phyloP scores from a whole-genome alignment of 2,329 filamentous ascomycete species.

The Penicillium sp. region DNA sequence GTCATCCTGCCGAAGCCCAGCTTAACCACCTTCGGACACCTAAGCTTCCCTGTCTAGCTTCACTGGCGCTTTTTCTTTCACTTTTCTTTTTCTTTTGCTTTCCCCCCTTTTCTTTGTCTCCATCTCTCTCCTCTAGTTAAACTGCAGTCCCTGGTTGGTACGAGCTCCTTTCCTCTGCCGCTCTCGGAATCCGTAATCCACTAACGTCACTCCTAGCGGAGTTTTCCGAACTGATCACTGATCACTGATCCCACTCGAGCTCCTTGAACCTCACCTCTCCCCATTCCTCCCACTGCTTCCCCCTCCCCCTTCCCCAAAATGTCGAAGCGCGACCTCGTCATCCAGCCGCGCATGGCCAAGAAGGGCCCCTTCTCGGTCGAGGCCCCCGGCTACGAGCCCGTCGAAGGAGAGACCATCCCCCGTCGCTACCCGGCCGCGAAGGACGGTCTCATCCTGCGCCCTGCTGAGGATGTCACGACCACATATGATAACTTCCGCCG shows the following conservation, averaged over 20 bases:
- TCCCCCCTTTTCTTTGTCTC: neutral
- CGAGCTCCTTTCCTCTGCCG: neutral
- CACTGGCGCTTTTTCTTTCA: slow-evolving; percentile 5
- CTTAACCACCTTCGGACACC: neutral
- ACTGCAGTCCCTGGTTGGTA: neutral
- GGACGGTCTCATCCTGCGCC: slow-evolving; percentile 62
- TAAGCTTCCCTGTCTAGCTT: slow-evolving; percentile 4
- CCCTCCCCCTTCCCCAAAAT: no score
- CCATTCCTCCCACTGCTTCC: slow-evolving; percentile 6
- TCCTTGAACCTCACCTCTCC: slow-evolving; percentile 1
- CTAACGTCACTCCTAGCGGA: slow-evolving; percentile 15
- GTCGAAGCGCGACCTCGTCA: slow-evolving; percentile 28
- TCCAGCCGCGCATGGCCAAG: slow-evolving; percentile 54
- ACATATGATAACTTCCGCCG: slow-evolving; percentile 72
- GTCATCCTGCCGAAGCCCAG: slow-evolving; percentile 14
- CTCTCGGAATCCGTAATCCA: neutral
- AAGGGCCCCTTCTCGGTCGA: slow-evolving; percentile 72
- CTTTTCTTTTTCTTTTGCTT: slow-evolving; percentile 7
- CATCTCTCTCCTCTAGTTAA: slow-evolving; percentile 1
- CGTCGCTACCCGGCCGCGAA: slow-evolving; percentile 67
- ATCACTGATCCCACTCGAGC: neutral
- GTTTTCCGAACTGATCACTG: slow-evolving; percentile 7
- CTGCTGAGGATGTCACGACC: slow-evolving; percentile 65
- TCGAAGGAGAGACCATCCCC: slow-evolving; percentile 77
- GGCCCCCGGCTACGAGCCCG: slow-evolving; percentile 60